phyloP scores from a whole-genome alignment of 2,329 filamentous ascomycete genomes.

The Botrytis pseudocinerea region DNA sequence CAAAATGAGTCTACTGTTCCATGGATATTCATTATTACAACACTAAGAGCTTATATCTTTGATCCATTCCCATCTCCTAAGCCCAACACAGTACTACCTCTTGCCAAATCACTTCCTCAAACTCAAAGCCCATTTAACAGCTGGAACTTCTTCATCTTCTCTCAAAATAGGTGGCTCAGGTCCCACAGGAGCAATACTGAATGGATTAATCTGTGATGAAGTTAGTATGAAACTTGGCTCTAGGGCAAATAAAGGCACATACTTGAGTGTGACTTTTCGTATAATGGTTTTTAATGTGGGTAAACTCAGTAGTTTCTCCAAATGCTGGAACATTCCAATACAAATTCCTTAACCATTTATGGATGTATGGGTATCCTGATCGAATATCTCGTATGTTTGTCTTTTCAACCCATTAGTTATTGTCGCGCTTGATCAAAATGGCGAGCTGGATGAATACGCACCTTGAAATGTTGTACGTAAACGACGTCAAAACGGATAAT shows the following conservation, averaged over 20 bases:
- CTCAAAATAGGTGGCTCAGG: constrained; percentile 80
- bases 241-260: constrained; percentile 36
- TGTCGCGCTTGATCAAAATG: too few relatives aligned
- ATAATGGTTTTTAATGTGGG: constrained; percentile 76
- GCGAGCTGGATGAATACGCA: constrained; percentile 59
- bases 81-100: not conserved
- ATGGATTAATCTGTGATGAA: constrained; percentile 65
- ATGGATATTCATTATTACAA: not conserved
- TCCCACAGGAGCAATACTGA: constrained; percentile 78
- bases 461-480: constrained; percentile 84
- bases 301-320: constrained; percentile 43
- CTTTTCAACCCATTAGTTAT: constrained; percentile 34
- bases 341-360: constrained; percentile 64
- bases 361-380: constrained; percentile 59
- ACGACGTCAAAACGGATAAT: constrained; percentile 67
- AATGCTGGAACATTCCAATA: constrained; percentile 71
- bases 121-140: constrained; percentile 44
- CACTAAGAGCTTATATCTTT: not conserved
- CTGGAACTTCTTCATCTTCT: constrained; percentile 73
- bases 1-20: not conserved
- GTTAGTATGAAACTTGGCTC: constrained; percentile 1
- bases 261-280: constrained; percentile 72
- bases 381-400: constrained; percentile 54
- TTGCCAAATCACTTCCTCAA: constrained; percentile 31
- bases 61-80: not conserved